Conservation (phyloP, 345 rosid genomes). For the Anacardium occidentale region DNA sequence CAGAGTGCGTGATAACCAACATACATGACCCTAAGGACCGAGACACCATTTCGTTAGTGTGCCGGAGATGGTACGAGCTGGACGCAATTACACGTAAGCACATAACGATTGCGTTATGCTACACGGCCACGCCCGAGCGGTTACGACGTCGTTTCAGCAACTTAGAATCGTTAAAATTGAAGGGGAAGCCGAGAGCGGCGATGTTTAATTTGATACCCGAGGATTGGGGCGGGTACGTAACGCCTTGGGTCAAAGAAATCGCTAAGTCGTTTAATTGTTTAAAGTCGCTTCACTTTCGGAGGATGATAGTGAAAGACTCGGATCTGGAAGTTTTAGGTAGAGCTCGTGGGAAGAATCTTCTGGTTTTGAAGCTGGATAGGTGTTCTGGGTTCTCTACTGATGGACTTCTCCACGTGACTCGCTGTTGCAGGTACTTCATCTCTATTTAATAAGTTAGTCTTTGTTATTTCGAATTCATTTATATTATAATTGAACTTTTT, state of each 20-base stretch:
- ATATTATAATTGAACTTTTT: not conserved
- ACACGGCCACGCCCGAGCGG: conserved; percentile 69
- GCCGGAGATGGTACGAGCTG: conserved; percentile 66
- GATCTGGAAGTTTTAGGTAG: conserved; percentile 66
- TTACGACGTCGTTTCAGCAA: conserved; percentile 54
- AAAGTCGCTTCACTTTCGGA: conserved; percentile 64
- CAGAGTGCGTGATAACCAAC: conserved; percentile 62
- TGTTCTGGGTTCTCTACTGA: conserved; percentile 89
- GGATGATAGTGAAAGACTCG: conserved; percentile 81
- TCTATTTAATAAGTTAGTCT: not conserved
- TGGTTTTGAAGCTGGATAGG: conserved; percentile 70
- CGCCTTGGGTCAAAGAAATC: conserved; percentile 76
- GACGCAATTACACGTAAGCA: conserved; percentile 82
- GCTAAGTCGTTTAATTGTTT: conserved; percentile 47
- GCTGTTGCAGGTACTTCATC: conserved; percentile 60
- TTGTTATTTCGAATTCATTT: not conserved
- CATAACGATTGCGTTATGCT: conserved; percentile 78
- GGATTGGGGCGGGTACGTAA: conserved; percentile 86
- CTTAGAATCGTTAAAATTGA: conserved; percentile 76
- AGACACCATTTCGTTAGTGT: conserved; percentile 74
- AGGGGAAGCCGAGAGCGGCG: conserved; percentile 93
- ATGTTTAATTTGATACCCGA: conserved; percentile 92
- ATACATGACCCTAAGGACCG: conserved; percentile 71
- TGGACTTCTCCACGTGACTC: conserved; percentile 69
- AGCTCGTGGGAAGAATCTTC: conserved; percentile 46